Conservation (phyloP, 2,329 filamentous ascomycete species). For the Boeremia exigua region DNA sequence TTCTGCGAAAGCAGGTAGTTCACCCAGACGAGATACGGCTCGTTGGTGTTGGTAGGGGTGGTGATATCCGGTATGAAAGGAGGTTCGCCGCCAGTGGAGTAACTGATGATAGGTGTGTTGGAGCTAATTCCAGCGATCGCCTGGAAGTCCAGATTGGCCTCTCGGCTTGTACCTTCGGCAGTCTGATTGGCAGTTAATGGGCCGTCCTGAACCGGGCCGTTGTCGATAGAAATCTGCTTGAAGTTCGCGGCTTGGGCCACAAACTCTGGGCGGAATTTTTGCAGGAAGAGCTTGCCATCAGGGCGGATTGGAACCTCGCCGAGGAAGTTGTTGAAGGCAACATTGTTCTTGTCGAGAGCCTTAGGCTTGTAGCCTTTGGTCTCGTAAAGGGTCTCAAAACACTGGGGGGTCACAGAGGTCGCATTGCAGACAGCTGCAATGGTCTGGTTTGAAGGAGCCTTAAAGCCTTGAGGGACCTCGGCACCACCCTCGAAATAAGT, state of each 20-base stretch:
- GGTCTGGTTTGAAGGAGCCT: constrained; percentile 36
- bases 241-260: constrained; percentile 60
- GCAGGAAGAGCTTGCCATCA: constrained; percentile 64
- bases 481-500: constrained; percentile 33
- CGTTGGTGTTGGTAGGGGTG: constrained; percentile 63
- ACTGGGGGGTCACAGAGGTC: constrained; percentile 59
- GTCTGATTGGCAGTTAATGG: constrained; percentile 44
- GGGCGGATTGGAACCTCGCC: constrained; percentile 58
- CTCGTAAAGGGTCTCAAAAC: constrained; percentile 61
- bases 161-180: constrained; percentile 49
- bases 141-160: constrained; percentile 71
- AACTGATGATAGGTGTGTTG: constrained; percentile 62
- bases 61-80: constrained; percentile 59
- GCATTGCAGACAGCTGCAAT: constrained; percentile 57
- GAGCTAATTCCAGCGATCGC: constrained; percentile 63
- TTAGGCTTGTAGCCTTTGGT: constrained; percentile 60
- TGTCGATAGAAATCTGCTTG: constrained; percentile 62
- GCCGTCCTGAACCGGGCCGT: constrained; percentile 58
- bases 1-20: constrained; percentile 63
- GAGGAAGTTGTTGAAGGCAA: constrained; percentile 59
- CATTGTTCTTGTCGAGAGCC: constrained; percentile 51
- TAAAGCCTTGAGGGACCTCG: constrained; percentile 35
- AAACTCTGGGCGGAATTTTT: constrained; percentile 59
- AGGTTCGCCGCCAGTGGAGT: constrained; percentile 64
- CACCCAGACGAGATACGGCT: constrained; percentile 71